Evolutionary conservation across 208 protist species (phyloP), one percentile per base, ranked within the genome.

Genomic region (Leishmania braziliensis): DNA sequence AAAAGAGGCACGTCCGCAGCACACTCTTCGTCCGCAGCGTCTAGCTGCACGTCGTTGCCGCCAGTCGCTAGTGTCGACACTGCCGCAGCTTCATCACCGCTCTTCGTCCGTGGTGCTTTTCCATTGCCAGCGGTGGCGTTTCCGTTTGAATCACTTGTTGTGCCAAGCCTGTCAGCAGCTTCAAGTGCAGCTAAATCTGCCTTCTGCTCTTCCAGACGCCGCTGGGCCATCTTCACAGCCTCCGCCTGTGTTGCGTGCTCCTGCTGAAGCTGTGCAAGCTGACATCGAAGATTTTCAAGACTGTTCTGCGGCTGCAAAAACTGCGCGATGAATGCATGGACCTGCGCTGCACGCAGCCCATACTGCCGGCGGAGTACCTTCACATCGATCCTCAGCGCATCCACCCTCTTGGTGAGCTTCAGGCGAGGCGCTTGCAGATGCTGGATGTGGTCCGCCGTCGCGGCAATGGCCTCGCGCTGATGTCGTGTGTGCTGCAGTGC

Each of bases 361-460:
- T 89, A 88, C 23, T 71, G 51, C 20, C 68, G 66, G 16, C 72
- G 82, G 33, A 89, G 79, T 4, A 70, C 74, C 66, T 36, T 68
- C 62, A 86, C 76, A 18, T 86, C 82, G 26, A 8, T 50, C n/a
- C 53, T 46, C 60, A 75, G 51, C 2, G 54, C n/a, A 48, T 75
- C 33, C 74, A 75, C 53, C 65, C 18, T 56, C 5, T 26, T 63
- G 48, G 86, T 51, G 33, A 83, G 54, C 26, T 58, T 76, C 36
- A 50, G 23, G 3, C 87, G 82, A 14, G 86, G 83, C 36, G 65
- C 65, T 33, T 84, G 83, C n/a, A 91, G 71, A 26, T 72, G 71
- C 33, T 81, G 76, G n/a, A 91, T 75, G 79, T 90, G 82, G 2
- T 29, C 51, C 29, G 78, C 50, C 43, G 75, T 62, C 5, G 56